Percentiles rank a stretch among this genome's conserved stretches.
Conservation (phyloP, 495 filamentous ascomycete genomes). For the Lichina pygmaea region DNA sequence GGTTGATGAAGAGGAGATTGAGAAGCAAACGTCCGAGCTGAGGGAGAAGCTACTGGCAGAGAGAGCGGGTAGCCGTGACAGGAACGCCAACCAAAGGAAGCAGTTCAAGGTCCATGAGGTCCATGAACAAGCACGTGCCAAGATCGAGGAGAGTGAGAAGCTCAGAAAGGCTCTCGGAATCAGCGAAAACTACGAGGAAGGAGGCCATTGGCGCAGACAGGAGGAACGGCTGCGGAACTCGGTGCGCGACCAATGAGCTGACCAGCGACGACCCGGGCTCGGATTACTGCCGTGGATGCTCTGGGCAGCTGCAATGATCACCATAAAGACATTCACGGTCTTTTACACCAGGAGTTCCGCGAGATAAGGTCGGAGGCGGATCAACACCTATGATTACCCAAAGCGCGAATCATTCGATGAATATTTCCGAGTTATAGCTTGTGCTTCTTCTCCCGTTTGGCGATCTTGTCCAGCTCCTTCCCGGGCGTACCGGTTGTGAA, state of each 20-base stretch:
- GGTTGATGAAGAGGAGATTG: constrained; percentile 58
- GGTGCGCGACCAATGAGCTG: constrained; percentile 4
- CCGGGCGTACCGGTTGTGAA: constrained; percentile 60
- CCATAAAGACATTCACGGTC: too few relatives aligned
- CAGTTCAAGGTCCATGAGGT: constrained; percentile 76
- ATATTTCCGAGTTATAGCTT: constrained; percentile 30
- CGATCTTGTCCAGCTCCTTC: constrained; percentile 50
- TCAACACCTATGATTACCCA: too few relatives aligned
- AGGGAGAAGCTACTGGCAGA: constrained; percentile 33
- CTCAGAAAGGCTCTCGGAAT: constrained; percentile 75
- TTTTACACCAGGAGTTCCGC: too few relatives aligned
- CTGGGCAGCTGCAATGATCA: too few relatives aligned
- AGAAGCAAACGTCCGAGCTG: constrained; percentile 32
- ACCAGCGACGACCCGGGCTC: too few relatives aligned
- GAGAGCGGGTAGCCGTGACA: constrained; percentile 10
- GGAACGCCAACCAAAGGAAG: constrained; percentile 14
- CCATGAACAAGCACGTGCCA: constrained; percentile 84
- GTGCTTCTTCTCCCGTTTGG: constrained; percentile 47
- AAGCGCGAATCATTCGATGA: too few relatives aligned
- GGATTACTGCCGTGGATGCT: too few relatives aligned
- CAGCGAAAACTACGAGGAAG: constrained; percentile 66
- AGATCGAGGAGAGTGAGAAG: constrained; percentile 85
- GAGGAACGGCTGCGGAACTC: constrained; percentile 38
- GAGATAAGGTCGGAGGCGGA: too few relatives aligned
- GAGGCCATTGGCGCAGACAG: constrained; percentile 42